Base-by-base conservation (phyloP, 2,329 filamentous ascomycete species). In the Colletotrichum sp. region DNA sequence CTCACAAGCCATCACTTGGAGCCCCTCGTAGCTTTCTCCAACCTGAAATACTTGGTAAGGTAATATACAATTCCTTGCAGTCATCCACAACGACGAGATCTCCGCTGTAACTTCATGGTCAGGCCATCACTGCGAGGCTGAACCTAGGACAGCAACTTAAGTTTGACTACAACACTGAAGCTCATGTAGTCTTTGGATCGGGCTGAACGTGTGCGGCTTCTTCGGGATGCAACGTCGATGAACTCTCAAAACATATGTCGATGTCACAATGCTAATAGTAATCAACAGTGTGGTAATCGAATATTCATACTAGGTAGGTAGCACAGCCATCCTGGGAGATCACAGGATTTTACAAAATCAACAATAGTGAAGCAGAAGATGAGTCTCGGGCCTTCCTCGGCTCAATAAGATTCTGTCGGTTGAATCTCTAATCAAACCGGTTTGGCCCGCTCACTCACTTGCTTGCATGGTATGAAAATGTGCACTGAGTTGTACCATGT, bases 11-110 rank as follows among this genome's bases (percentile, higher is more conserved):
- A 21, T 52, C 6, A 52, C 6, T 12, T 7, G 44, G 12, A 21
- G 44, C n/a, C 6, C 44, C 10, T 49, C 6, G 10, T 49, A 6
- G n/a, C n/a, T 12, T 7, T 21, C n/a, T 7, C 12, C 10, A 7
- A 7, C 1, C 44, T 21, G n/a, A 2, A 12, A 2, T 49, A n/a
- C 39, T 0, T 4, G 2, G 39, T 1, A 4, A 49, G 39, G 44
- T 52, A 52, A 52, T 13, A 21, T 13, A 21, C 6, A 52, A 1
- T 52, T 52, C n/a, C 44, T 21, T 21, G 44, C n/a, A 5, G n/a
- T 2, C 44, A 52, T 6, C 44, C 44, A 5, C 44, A 52, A 52
- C 44, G 10, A 52, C 2, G 44, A 52, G 44, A 52, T 52, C 39
- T n/a, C 39, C 44, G n/a, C 44, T 21, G 44, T 13, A 52, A 21